Evolutionary conservation across 163 green algal genomes (phyloP).

Genomic region (Scenedesmus sp.): DNA sequence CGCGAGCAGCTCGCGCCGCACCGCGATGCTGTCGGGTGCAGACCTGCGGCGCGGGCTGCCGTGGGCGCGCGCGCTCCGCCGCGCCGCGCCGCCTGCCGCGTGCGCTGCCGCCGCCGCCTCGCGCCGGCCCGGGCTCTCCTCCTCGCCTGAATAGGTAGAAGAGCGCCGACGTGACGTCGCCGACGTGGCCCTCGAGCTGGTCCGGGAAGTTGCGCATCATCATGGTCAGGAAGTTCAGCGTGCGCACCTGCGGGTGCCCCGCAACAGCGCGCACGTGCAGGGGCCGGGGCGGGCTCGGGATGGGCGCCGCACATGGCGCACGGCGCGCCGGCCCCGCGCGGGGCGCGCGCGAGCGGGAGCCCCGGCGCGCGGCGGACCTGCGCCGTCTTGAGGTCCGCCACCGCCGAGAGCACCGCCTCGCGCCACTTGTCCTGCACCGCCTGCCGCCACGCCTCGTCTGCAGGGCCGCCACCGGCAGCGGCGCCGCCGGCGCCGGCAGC

Average conservation of each 20-base stretch:
- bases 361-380: no score
- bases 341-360: no score
- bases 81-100: no score
- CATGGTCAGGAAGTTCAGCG: slow-evolving; percentile 43
- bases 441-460: slow-evolving; percentile 19
- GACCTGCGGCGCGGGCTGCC: no score
- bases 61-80: slow-evolving; percentile 70
- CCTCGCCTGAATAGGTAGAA: slow-evolving; percentile 12
- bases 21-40: slow-evolving; percentile 75
- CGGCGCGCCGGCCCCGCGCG: no score
- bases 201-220: slow-evolving; percentile 33
- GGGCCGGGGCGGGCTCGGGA: no score
- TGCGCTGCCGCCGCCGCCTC: no score
- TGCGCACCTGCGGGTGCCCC: slow-evolving; percentile 32
- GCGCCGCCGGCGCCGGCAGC: not conserved
- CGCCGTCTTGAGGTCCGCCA: slow-evolving; percentile 77
- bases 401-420: slow-evolving; percentile 23
- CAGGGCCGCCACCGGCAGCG: no score
- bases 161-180: not conserved
- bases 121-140: not conserved
- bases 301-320: no score
- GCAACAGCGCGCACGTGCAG: no score
- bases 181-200: slow-evolving; percentile 16
- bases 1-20: slow-evolving; percentile 94
- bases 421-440: slow-evolving; percentile 17